These are phyloP conservation scores for Anisodus acutangulus DNA, from an alignment of 257 asterid species.

Conservation along the genomic window DNA sequence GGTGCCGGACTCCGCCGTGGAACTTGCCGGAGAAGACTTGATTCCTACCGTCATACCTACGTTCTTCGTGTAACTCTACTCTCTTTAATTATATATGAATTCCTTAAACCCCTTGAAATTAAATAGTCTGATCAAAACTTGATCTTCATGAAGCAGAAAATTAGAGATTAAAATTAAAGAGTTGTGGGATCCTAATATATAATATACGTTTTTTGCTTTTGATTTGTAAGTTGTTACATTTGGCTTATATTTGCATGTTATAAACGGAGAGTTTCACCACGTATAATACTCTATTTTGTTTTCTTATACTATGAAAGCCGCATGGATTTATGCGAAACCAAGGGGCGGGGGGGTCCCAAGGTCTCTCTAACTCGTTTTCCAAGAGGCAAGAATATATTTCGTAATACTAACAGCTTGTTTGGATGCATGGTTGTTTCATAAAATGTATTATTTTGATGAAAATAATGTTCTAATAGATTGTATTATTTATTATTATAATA, in stretches of 20 bases:
- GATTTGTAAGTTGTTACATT: not conserved
- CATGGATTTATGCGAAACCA: no score
- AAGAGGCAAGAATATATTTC: no score
- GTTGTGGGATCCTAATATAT: not conserved
- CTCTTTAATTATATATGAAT: not conserved
- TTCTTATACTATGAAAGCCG: not conserved
- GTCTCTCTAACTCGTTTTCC: no score
- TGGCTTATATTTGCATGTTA: not conserved
- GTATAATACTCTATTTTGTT: not conserved
- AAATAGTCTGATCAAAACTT: no score
- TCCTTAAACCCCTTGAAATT: not conserved
- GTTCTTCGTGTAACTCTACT: no score
- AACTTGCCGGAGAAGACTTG: conserved; percentile 34
- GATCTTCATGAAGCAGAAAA: no score
- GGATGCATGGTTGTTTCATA: no score
- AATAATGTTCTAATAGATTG: no score
- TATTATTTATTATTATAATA: no score
- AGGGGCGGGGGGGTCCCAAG: not conserved
- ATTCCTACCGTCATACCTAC: not conserved
- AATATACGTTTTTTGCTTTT: not conserved
- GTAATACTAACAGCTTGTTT: no score
- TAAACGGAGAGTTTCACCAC: not conserved
- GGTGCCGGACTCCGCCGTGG: conserved; percentile 30
- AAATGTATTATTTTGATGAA: not conserved
- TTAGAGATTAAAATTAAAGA: not conserved